Evolutionary conservation across 768 basidiomycete species (phyloP).

Genomic region (Serendipita sp.): DNA sequence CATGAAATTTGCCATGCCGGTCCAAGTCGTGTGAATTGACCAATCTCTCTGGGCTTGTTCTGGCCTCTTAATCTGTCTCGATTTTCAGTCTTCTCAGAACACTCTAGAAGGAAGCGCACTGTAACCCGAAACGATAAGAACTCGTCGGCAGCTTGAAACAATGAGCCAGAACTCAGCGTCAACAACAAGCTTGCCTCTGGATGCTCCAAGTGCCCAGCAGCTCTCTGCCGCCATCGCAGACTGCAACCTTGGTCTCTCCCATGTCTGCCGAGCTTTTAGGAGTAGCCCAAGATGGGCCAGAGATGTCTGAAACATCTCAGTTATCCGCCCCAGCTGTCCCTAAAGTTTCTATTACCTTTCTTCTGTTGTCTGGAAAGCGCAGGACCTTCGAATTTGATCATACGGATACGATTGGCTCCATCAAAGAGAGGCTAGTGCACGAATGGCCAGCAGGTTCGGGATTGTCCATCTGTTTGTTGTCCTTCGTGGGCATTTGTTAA

Average conservation of each 20-base stretch:
- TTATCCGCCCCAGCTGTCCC: constrained; percentile 3
- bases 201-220: neutral
- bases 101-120: too few species aligned
- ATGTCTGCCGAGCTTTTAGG: neutral
- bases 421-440: constrained; percentile 13
- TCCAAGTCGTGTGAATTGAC: too few species aligned
- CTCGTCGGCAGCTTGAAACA: too few species aligned
- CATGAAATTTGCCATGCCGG: neutral
- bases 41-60: too few species aligned
- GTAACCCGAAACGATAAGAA: too few species aligned
- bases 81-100: too few species aligned
- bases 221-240: constrained; percentile 4
- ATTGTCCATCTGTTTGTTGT: neutral
- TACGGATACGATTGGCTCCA: constrained; percentile 9
- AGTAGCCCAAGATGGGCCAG: neutral
- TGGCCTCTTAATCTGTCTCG: too few species aligned
- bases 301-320: constrained; percentile 1
- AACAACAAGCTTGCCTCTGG: neutral
- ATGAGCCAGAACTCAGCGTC: too few species aligned
- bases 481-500: neutral
- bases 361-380: constrained; percentile 12
- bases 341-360: constrained; percentile 10
- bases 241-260: neutral
- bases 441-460: constrained; percentile 12
- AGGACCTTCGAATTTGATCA: constrained; percentile 11